These are phyloP conservation scores for Pyrenophora tritici-repentis DNA, from an alignment of 2,329 filamentous ascomycete species.

Conservation along the genomic window DNA sequence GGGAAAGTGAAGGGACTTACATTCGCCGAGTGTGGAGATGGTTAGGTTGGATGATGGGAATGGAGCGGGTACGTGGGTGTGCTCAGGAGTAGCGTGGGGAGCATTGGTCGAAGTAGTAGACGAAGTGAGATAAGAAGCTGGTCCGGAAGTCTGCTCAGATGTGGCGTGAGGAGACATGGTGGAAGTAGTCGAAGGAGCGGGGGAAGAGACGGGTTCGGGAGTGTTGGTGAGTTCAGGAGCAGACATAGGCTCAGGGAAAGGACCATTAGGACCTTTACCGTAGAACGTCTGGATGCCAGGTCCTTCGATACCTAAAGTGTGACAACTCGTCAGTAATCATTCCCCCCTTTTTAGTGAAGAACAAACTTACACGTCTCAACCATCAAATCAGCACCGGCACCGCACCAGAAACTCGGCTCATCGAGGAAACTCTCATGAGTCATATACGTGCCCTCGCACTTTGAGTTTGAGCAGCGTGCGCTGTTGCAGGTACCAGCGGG, in stretches of 20 bases:
- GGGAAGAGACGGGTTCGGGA: too few relatives aligned
- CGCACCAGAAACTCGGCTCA: constrained; percentile 27
- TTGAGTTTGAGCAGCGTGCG: constrained; percentile 13
- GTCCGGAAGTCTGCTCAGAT: too few relatives aligned
- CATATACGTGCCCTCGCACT: constrained; percentile 23
- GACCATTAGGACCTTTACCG: neutral
- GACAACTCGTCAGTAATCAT: neutral
- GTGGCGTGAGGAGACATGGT: too few relatives aligned
- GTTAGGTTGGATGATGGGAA: neutral
- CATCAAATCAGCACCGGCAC: constrained; percentile 22
- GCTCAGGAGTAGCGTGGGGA: neutral
- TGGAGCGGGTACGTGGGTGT: too few relatives aligned
- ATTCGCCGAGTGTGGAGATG: neutral
- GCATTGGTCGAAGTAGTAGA: neutral
- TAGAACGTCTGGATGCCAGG: constrained; percentile 12
- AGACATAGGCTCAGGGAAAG: too few relatives aligned
- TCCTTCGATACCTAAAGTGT: constrained; percentile 10
- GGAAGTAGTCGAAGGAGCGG: too few relatives aligned
- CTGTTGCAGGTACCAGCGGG: constrained; percentile 4
- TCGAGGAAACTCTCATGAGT: constrained; percentile 18
- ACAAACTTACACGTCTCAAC: constrained; percentile 22
- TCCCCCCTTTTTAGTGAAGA: neutral
- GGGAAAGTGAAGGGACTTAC: neutral
- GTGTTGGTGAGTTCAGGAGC: too few relatives aligned
- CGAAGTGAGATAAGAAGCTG: neutral